Conservation (phyloP, 2,329 filamentous ascomycete species). For the Graphium sp. region DNA sequence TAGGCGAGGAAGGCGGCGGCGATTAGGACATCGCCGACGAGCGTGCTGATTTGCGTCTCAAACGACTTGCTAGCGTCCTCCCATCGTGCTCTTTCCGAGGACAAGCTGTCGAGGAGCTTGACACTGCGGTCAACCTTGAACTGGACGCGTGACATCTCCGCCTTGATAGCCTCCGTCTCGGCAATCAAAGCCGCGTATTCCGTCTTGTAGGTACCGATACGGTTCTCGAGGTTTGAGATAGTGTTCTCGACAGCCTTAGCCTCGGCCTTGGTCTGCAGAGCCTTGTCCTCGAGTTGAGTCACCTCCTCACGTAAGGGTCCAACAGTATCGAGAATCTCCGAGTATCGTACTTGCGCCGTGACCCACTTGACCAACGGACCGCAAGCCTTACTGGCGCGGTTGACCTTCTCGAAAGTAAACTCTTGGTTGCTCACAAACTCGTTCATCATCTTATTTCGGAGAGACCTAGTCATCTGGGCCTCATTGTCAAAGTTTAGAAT, state of each 20-base stretch:
- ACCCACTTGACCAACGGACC: slow-evolving; percentile 97
- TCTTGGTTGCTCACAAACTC: slow-evolving; percentile 87
- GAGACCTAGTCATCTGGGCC: slow-evolving; percentile 71
- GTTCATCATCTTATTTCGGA: slow-evolving; percentile 77
- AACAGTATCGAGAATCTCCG: slow-evolving; percentile 88
- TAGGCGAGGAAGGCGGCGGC: slow-evolving; percentile 97
- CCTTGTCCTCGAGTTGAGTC: slow-evolving; percentile 67
- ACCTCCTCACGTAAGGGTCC: slow-evolving; percentile 88
- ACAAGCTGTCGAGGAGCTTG: slow-evolving; percentile 81
- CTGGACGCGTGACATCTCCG: slow-evolving; percentile 89
- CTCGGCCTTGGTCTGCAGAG: slow-evolving; percentile 82
- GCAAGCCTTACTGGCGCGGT: slow-evolving; percentile 90
- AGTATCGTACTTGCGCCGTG: slow-evolving; percentile 89
- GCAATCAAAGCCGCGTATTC: slow-evolving; percentile 94
- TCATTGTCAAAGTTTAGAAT: slow-evolving; percentile 97
- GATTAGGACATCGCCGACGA: slow-evolving; percentile 88
- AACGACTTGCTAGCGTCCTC: slow-evolving; percentile 96
- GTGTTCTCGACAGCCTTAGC: slow-evolving; percentile 83
- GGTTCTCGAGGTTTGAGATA: slow-evolving; percentile 68
- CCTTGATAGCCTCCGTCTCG: slow-evolving; percentile 92
- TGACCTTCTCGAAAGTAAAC: slow-evolving; percentile 92
- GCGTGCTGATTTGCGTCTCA: slow-evolving; percentile 90
- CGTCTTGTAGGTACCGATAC: slow-evolving; percentile 87
- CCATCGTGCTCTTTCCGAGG: slow-evolving; percentile 86
- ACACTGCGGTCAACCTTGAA: slow-evolving; percentile 98